phyloP scores from a whole-genome alignment of 768 basidiomycete species.

The Lactarius sanguifluus region DNA sequence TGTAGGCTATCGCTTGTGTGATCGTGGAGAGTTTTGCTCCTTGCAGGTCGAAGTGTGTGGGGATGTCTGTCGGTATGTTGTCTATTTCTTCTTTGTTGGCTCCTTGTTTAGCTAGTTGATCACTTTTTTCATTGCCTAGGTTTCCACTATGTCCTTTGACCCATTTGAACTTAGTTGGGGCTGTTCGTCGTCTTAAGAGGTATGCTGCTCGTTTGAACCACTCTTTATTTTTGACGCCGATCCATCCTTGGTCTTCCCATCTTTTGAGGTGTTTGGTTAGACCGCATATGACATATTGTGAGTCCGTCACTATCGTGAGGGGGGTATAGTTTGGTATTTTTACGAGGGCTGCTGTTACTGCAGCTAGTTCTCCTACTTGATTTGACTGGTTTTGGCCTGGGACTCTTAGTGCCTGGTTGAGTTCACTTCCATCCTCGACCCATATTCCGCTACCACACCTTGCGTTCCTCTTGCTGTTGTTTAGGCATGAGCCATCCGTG shows the following conservation, averaged over 20 bases:
- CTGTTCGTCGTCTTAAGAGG: neutral
- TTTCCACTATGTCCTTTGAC: neutral
- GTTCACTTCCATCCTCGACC: too few species aligned
- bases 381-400: constrained; percentile 11
- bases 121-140: neutral
- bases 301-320: neutral
- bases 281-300: neutral
- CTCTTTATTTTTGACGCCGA: neutral
- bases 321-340: accelerated
- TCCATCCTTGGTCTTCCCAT: constrained; percentile 14
- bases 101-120: neutral
- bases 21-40: too few species aligned
- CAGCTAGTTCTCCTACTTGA: neutral
- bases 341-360: neutral
- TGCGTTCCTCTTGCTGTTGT: too few species aligned
- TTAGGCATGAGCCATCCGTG: too few species aligned
- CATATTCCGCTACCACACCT: too few species aligned
- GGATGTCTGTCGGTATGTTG: too few species aligned
- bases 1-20: too few species aligned
- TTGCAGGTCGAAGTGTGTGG: too few species aligned
- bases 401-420: neutral
- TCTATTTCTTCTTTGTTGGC: neutral
- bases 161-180: neutral
- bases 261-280: neutral
- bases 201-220: constrained; percentile 1